Evolutionary conservation across 2,329 filamentous ascomycete species (phyloP), one percentile per base, ranked within the genome.

Genomic region (Tolypocladium guangdongense): DNA sequence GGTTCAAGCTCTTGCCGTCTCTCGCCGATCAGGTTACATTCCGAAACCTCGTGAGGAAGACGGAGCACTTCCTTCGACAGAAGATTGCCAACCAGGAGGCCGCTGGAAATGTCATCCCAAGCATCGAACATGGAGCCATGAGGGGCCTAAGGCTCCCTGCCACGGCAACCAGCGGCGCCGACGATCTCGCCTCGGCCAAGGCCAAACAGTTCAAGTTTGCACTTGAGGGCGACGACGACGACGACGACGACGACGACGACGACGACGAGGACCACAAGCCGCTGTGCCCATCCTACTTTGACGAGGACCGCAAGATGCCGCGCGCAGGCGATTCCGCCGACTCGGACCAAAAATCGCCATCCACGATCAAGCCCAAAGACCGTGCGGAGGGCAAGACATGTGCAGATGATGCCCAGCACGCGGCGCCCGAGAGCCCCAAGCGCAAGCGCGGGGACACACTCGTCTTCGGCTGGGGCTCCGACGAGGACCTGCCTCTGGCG

Each of bases 1-100:
- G 47, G 1, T 56, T 56, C 43, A 54, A 57, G 43, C 24, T 57
- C 7, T 10, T 56, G 7, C 33, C 51, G 8, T 39, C 43, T 6
- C 27, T 55, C 5, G 12, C 3, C 7, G 37, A 39, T 11, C 52
- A 53, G 16, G 16, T 48, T 5, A 53, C 56, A 11, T 41, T 52
- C 7, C 30, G 22, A 1, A 20, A n/a, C 11, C 35, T 57, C 1
- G 3, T 57, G 6, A 7, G 37, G 43, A 11, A 8, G 33, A 57
- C 54, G n/a, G 33, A 54, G 3, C 11, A 3, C 7, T 52, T 48
- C 8, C 16, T 57, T 16, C 47, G 33, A 2, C 24, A 36, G 11
- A 36, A 49, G 41, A 30, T 50, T 22, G 36, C 32, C 20, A 12
- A 12, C 12, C 11, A 45, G 12, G 30, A 30, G 14, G 18, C 27